phyloP scores from a whole-genome alignment of 1,284 basidiomycete species.

The Apiotrichum sp. region DNA sequence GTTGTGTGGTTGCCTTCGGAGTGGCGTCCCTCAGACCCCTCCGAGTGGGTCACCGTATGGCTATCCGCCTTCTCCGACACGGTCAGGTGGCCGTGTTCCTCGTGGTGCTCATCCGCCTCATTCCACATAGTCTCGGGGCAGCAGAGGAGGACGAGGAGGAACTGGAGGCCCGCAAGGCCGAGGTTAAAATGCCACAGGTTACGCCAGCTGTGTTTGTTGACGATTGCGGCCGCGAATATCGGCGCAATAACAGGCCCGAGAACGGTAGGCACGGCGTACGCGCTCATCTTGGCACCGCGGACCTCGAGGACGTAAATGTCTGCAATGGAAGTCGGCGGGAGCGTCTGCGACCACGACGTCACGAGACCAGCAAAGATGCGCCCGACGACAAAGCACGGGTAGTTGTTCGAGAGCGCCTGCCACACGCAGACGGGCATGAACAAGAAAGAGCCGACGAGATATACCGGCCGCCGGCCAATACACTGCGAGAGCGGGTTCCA shows the following conservation, averaged over 20 bases:
- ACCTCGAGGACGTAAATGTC: conserved; percentile 33
- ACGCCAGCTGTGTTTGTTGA: conserved; percentile 26
- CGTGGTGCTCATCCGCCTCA: background rate
- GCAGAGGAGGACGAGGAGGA: conserved; percentile 24
- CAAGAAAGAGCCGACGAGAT: conserved; percentile 38
- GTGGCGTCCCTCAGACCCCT: too few species aligned
- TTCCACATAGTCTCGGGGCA: conserved; percentile 44
- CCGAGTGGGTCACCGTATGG: too few species aligned
- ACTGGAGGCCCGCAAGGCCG: conserved; percentile 22
- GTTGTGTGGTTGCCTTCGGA: too few species aligned
- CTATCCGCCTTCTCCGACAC: too few species aligned
- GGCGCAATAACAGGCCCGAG: conserved; percentile 38
- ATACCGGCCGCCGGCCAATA: conserved; percentile 38
- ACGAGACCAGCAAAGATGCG: conserved; percentile 28
- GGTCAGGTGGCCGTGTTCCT: too few species aligned
- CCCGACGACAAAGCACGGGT: conserved; percentile 21
- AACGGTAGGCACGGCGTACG: conserved; percentile 29
- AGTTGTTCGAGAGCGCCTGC: conserved; percentile 29
- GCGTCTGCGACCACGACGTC: conserved; percentile 25
- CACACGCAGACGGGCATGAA: conserved; percentile 41
- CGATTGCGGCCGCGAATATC: conserved; percentile 36
- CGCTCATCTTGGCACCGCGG: conserved; percentile 38
- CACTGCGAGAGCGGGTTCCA: conserved; percentile 33
- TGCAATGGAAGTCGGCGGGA: conserved; percentile 29
- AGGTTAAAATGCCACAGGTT: conserved; percentile 39